phyloP scores from a whole-genome alignment of 2,329 filamentous ascomycete genomes.

The Sclerotinia subarctica region DNA sequence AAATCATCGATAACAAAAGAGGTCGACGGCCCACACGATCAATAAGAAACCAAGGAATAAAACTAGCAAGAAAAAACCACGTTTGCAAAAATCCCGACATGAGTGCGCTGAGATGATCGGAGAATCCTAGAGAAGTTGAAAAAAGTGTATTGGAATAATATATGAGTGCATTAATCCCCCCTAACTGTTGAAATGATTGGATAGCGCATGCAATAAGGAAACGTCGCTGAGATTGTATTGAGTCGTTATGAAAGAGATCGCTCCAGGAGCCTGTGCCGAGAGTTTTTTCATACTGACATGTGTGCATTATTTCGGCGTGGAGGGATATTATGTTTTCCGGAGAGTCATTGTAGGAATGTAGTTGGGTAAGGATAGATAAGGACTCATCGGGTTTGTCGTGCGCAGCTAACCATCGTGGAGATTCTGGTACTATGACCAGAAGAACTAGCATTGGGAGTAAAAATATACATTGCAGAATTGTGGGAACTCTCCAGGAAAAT shows the following conservation, averaged over 20 bases:
- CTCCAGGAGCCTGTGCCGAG: slow-evolving; percentile 38
- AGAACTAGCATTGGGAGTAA: slow-evolving; percentile 46
- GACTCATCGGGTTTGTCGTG: slow-evolving; percentile 44
- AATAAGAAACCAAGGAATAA: slow-evolving; percentile 43
- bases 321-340: slow-evolving; percentile 31
- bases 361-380: slow-evolving; percentile 46
- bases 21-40: slow-evolving; percentile 62
- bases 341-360: slow-evolving; percentile 42
- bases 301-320: slow-evolving; percentile 38
- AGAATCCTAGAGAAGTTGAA: slow-evolving; percentile 45
- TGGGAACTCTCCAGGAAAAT: slow-evolving; percentile 57
- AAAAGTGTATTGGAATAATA: slow-evolving; percentile 48
- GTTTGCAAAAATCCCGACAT: slow-evolving; percentile 54
- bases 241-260: slow-evolving; percentile 29
- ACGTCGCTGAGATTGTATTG: slow-evolving; percentile 47
- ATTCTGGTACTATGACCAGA: slow-evolving; percentile 52
- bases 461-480: slow-evolving; percentile 45
- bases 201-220: slow-evolving; percentile 49
- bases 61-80: slow-evolving; percentile 44
- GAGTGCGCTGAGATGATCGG: slow-evolving; percentile 45
- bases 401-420: slow-evolving; percentile 45
- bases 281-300: slow-evolving; percentile 38
- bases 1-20: slow-evolving; percentile 58
- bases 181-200: slow-evolving; percentile 51
- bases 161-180: slow-evolving; percentile 43